A percentile compares a stretch with the other conserved stretches of the same genome.
Evolutionary conservation across 768 basidiomycete species (phyloP).

Genomic region (Harrya chromipes): DNA sequence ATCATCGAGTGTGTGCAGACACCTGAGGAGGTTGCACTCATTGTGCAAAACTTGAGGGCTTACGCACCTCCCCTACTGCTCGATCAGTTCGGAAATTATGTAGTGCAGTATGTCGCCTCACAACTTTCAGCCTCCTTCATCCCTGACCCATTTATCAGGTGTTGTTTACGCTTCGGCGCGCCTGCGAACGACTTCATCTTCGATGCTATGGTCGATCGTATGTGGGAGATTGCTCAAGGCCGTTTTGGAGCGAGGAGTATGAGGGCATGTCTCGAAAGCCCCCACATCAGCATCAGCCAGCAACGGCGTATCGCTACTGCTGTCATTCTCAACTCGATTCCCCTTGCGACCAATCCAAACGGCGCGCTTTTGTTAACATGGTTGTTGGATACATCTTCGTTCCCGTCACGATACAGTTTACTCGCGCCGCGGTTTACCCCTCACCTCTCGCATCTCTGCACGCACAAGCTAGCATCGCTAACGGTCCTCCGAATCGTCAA

Average conservation of each 20-base stretch:
- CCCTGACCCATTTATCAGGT: constrained; percentile 42
- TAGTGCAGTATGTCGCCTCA: constrained; percentile 69
- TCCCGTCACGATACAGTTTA: constrained; percentile 93
- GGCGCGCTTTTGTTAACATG: constrained; percentile 94
- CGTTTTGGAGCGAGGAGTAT: constrained; percentile 97
- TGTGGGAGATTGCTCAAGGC: constrained; percentile 98
- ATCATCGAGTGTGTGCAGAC: constrained; percentile 93
- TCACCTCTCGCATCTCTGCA: constrained; percentile 94
- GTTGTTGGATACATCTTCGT: constrained; percentile 92
- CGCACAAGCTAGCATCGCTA: constrained; percentile 94
- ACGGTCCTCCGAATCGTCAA: constrained; percentile 96
- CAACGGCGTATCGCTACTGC: constrained; percentile 94
- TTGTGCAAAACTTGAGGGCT: constrained; percentile 83
- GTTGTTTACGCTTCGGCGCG: constrained; percentile 86
- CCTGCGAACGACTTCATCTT: constrained; percentile 95
- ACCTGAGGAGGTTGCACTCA: constrained; percentile 80
- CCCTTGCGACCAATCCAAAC: constrained; percentile 95
- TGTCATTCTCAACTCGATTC: constrained; percentile 94
- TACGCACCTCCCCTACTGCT: constrained; percentile 92
- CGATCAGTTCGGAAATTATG: constrained; percentile 93
- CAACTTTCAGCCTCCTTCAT: not conserved
- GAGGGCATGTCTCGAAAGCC: constrained; percentile 93
- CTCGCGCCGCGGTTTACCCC: constrained; percentile 95
- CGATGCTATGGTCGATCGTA: constrained; percentile 95
- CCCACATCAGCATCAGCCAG: constrained; percentile 81